phyloP scores from a whole-genome alignment of 805 yeast genomes.

The Kodamaea sagamina region DNA sequence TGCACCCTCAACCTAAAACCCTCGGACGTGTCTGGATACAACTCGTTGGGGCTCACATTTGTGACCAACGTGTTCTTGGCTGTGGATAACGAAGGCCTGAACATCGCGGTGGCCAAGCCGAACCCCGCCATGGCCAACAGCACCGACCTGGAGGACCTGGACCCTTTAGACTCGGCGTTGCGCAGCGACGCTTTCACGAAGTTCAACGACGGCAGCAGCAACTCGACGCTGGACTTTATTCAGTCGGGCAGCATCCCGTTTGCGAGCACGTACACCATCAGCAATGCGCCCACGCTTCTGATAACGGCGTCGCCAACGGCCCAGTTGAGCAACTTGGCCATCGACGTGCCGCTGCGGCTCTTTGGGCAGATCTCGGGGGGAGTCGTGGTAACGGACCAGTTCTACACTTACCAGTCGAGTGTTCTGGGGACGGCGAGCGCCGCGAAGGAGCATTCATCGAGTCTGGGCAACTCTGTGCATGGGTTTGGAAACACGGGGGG shows the following conservation, averaged over 20 bases:
- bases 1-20: conserved; percentile 59
- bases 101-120: conserved; percentile 59
- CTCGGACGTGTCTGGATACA: conserved; percentile 47
- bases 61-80: conserved; percentile 56
- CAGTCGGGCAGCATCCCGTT: conserved; percentile 51
- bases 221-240: conserved; percentile 26
- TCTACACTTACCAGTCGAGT: conserved; percentile 5
- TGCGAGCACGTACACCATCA: conserved; percentile 36
- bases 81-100: conserved; percentile 59
- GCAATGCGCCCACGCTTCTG: conserved; percentile 21
- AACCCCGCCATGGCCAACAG: conserved; percentile 17
- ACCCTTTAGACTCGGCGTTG: background rate
- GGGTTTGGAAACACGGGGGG: background rate
- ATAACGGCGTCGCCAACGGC: conserved; percentile 18
- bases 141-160: background rate
- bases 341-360: conserved; percentile 28
- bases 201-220: background rate
- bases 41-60: conserved; percentile 60
- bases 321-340: background rate
- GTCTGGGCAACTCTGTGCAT: background rate
- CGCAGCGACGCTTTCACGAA: conserved; percentile 6
- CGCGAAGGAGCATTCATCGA: conserved; percentile 15
- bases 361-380: conserved; percentile 31
- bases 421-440: conserved; percentile 18
- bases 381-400: conserved; percentile 28